Percentiles rank a stretch among this genome's conserved stretches.
Evolutionary conservation across 306 rosid species (phyloP).

Genomic region (Cyclanthera cordifolia): DNA sequence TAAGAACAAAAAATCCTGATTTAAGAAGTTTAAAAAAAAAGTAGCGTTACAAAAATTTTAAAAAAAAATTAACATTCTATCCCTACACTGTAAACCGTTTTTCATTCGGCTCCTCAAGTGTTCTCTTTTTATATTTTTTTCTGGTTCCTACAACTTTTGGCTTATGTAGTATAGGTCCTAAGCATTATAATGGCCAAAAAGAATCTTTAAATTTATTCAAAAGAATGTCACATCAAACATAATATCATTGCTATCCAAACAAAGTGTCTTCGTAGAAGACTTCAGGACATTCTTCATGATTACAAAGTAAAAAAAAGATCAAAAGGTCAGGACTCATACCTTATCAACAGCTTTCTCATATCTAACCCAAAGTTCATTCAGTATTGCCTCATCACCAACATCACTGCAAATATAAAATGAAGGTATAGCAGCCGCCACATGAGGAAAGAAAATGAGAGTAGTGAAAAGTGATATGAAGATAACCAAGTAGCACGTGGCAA

Average conservation of each 20-base stretch:
- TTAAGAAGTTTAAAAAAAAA: neutral
- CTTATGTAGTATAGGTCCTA: neutral
- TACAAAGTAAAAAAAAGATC: neutral
- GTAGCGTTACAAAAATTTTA: neutral
- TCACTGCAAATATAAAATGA: constrained; percentile 39
- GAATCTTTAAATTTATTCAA: neutral
- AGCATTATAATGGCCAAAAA: neutral
- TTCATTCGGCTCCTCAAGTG: neutral
- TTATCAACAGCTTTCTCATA: constrained; percentile 55
- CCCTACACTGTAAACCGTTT: neutral
- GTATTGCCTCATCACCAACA: constrained; percentile 77
- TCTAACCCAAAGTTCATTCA: constrained; percentile 83
- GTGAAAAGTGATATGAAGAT: neutral
- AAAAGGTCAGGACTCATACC: constrained; percentile 35
- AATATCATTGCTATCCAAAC: neutral
- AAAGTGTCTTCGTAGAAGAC: neutral
- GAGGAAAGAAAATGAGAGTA: neutral
- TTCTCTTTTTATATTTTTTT: neutral
- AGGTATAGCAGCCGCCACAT: neutral
- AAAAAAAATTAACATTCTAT: neutral
- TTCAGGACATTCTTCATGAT: neutral
- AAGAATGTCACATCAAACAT: neutral
- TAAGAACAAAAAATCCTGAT: constrained; percentile 11
- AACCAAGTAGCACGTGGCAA: neutral
- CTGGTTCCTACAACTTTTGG: neutral